Evolutionary conservation across 495 filamentous ascomycete genomes (phyloP), one percentile per base, ranked within the genome.

Genomic region (Penicillium arizonense): DNA sequence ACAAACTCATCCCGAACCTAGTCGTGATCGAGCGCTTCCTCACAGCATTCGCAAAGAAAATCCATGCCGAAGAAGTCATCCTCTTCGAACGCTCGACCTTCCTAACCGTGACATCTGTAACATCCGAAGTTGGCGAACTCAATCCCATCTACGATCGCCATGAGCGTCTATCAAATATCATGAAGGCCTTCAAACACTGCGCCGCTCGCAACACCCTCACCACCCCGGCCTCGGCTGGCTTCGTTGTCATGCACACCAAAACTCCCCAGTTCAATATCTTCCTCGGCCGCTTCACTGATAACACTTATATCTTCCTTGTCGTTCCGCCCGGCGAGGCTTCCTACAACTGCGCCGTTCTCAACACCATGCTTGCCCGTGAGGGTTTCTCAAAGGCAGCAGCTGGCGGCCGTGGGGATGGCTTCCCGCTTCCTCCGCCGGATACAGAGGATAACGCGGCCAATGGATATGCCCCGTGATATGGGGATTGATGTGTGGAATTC

Each of bases 1-100:
- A 98, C 75, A 89, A 88, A 65, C 80, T 98, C 23, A 93, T 97
- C 20, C 95, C 94, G 0, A 97, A 98, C 67, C 82, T 97, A 0
- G 76, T 83, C n/a, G 79, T 89, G 23, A 96, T 97, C 56, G 93
- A 97, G 67, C 82, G 78, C 12, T 88, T 96, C 70, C 77, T 98
- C 5, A 77, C 77, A 2, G 79, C 84, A 23, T 80, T 98, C 35
- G 90, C 90, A 26, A 80, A 87, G 42, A 81, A 89, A 23, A 89
- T 96, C 50, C 87, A 91, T 62, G 94, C 95, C 5, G 87, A 96
- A 64, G 94, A 98, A 74, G 83, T 97, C 21, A 87, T 97, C 5
- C 80, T 98, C 18, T 97, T 97, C 64, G 94, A 98, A 75, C 86
- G 93, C 24, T 92, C 92, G 2, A 96, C 91, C 10, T 98, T 97